Evolutionary conservation across 345 rosid genomes (phyloP).

Genomic region (Hibiscus tridactylites): DNA sequence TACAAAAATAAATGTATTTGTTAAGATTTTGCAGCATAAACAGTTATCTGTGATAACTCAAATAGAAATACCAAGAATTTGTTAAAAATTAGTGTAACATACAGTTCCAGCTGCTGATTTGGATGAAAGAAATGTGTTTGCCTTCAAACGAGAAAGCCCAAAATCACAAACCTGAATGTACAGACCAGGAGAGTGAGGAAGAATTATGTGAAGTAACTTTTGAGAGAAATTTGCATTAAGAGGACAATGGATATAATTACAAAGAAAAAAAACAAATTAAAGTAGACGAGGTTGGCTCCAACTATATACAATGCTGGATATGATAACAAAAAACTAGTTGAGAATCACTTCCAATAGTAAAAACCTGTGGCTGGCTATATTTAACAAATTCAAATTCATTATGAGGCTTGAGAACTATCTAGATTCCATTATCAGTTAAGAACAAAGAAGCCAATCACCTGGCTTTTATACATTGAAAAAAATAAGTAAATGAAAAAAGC

Average conservation of each 20-base stretch:
- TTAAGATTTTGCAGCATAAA: constrained; percentile 5
- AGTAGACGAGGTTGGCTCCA: not conserved
- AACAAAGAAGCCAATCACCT: constrained; percentile 1
- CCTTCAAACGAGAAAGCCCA: constrained; percentile 96
- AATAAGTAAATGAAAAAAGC: not conserved
- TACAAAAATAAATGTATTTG: constrained; percentile 7
- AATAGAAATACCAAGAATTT: constrained; percentile 1
- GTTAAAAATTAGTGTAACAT: constrained; percentile 33
- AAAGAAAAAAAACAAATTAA: not conserved
- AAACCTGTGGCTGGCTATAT: not conserved
- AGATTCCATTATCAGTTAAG: not conserved
- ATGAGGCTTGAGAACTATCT: not conserved
- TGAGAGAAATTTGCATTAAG: not conserved
- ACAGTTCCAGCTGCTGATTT: constrained; percentile 99
- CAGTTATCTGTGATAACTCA: not conserved
- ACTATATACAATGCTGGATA: not conserved
- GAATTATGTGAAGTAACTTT: constrained; percentile 1
- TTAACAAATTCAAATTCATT: not conserved
- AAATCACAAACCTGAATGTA: constrained; percentile 83
- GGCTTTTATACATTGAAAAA: not conserved
- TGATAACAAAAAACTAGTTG: not conserved
- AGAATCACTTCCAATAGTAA: not conserved
- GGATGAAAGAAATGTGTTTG: constrained; percentile 90
- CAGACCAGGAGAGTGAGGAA: constrained; percentile 10
- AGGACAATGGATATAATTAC: not conserved